phyloP scores from a whole-genome alignment of 305 asterid species.

The Galium porrigens region DNA sequence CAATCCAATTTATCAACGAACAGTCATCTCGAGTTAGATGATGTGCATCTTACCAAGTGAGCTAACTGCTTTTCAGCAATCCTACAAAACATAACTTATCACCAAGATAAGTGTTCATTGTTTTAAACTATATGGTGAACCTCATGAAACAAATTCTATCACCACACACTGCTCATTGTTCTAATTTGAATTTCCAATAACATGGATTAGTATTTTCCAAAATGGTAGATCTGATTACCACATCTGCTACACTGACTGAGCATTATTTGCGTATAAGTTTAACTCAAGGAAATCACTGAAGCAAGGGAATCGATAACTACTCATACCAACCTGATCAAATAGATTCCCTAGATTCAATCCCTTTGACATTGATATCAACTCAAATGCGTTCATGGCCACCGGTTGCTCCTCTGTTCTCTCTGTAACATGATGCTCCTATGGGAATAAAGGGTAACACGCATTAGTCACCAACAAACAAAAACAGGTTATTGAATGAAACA shows the following conservation, averaged over 20 bases:
- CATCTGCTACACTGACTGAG: not conserved
- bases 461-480: constrained; percentile 11
- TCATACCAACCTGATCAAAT: constrained; percentile 36
- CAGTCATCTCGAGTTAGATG: not conserved
- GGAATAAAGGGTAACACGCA: not conserved
- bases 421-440: constrained; percentile 62
- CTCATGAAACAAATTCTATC: not conserved
- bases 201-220: not conserved
- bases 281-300: not conserved
- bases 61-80: not conserved
- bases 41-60: no score
- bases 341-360: constrained; percentile 84
- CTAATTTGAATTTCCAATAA: not conserved
- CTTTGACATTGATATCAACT: constrained; percentile 79
- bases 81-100: not conserved
- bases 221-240: not conserved
- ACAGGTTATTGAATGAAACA: not conserved
- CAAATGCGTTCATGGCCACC: constrained; percentile 78
- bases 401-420: constrained; percentile 76
- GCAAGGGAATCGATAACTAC: not conserved
- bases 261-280: not conserved
- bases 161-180: not conserved
- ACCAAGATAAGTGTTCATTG: not conserved
- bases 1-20: not conserved
- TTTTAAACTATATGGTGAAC: not conserved